Conservation (phyloP, 352 stramenopile species). For the Globisporangium acanthophoron region DNA sequence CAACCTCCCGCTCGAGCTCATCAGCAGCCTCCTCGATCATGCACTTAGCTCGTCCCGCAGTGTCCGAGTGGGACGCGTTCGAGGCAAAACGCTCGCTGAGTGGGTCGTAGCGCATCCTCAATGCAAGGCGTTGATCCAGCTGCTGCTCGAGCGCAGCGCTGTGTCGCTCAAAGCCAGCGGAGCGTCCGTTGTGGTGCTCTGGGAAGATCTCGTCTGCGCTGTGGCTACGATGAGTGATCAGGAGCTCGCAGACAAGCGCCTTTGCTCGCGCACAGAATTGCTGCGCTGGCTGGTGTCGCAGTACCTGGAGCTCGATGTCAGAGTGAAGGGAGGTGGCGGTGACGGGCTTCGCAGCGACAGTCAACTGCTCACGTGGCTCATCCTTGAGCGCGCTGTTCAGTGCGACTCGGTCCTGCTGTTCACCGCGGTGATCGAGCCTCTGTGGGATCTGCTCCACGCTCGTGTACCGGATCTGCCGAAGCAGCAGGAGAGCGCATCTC, state of each 20-base stretch:
- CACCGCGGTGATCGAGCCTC: background rate
- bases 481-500: background rate
- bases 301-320: background rate
- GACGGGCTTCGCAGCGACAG: background rate
- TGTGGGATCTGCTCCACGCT: background rate
- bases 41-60: background rate
- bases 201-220: conserved; percentile 2
- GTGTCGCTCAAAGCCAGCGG: background rate
- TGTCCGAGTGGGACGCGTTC: conserved; percentile 15
- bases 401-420: conserved; percentile 9
- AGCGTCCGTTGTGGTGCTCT: background rate
- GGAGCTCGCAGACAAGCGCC: background rate
- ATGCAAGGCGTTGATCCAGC: conserved; percentile 19
- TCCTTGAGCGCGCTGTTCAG: conserved; percentile 1
- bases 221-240: background rate
- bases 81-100: conserved; percentile 19
- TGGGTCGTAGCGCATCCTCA: conserved; percentile 23
- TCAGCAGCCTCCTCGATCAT: conserved; percentile 6
- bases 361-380: conserved; percentile 3
- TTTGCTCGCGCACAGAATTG: background rate
- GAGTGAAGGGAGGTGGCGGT: background rate
- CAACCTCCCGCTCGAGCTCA: conserved; percentile 17
- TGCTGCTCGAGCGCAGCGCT: conserved; percentile 1
- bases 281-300: conserved; percentile 1
- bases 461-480: background rate